phyloP scores from a whole-genome alignment of 208 protist species.

The Lotmaria passim region DNA sequence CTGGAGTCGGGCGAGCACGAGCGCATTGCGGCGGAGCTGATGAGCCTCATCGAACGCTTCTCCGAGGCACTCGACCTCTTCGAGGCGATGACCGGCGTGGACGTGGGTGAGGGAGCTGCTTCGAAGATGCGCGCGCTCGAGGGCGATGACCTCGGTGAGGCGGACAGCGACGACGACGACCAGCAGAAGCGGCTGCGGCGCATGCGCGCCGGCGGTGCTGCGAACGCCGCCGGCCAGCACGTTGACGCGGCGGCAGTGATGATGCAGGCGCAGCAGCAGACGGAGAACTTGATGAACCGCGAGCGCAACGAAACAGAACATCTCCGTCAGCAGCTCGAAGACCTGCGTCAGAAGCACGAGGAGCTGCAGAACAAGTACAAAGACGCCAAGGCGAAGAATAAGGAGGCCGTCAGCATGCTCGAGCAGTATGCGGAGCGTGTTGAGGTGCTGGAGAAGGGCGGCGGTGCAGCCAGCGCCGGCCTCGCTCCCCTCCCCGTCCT shows the following conservation, averaged over 20 bases:
- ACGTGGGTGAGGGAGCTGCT: constrained; percentile 77
- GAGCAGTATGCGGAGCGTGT: constrained; percentile 73
- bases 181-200: constrained; percentile 56
- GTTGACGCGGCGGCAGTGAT: constrained; percentile 54
- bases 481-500: constrained; percentile 37
- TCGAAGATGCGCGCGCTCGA: constrained; percentile 65
- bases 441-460: constrained; percentile 60
- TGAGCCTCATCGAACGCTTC: constrained; percentile 86
- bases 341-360: constrained; percentile 80
- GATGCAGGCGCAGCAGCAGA: constrained; percentile 79
- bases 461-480: constrained; percentile 3
- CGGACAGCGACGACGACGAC: constrained; percentile 87
- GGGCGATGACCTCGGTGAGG: constrained; percentile 46
- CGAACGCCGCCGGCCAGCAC: constrained; percentile 9
- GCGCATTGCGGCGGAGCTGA: constrained; percentile 71
- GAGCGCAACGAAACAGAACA: constrained; percentile 66
- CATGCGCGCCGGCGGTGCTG: constrained; percentile 22
- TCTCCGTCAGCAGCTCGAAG: constrained; percentile 76
- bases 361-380: constrained; percentile 93
- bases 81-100: constrained; percentile 87
- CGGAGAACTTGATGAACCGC: constrained; percentile 70
- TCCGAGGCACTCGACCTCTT: constrained; percentile 80
- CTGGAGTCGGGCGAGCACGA: constrained; percentile 78
- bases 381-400: constrained; percentile 91
- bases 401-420: constrained; percentile 63